These are phyloP conservation scores for Ogataea henricii DNA, from an alignment of 805 yeast genomes.

Conservation along the genomic window DNA sequence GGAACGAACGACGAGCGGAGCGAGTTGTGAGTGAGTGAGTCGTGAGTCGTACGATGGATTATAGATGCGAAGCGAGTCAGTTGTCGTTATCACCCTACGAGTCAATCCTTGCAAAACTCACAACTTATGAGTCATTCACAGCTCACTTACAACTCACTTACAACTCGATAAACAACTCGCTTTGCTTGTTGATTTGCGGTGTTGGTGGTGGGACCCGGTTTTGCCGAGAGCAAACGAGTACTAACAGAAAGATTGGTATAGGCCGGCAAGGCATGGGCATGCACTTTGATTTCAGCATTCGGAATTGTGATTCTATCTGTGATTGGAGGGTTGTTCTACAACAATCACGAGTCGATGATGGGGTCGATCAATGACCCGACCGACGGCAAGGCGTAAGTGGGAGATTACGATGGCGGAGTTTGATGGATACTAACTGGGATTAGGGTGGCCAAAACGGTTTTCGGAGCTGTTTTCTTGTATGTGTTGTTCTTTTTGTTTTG, in stretches of 20 bases:
- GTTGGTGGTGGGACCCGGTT: no score
- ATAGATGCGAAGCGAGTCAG: no score
- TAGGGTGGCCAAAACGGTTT: slow-evolving; percentile 84
- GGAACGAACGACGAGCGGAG: no score
- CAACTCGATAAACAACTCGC: no score
- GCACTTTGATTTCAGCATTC: slow-evolving; percentile 89
- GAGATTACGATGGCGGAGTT: not conserved
- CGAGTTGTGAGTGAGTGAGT: no score
- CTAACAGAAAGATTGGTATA: slow-evolving; percentile 22
- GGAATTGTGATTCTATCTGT: slow-evolving; percentile 86
- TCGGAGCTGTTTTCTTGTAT: slow-evolving; percentile 86
- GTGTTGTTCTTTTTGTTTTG: slow-evolving; percentile 81
- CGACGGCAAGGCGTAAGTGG: slow-evolving; percentile 76
- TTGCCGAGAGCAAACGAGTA: not conserved
- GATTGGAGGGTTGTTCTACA: slow-evolving; percentile 78
- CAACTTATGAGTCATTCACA: no score
- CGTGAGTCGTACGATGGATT: no score
- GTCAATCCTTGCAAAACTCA: no score
- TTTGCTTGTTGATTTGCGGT: no score
- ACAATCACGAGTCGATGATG: slow-evolving; percentile 86
- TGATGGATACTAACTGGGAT: slow-evolving; percentile 7
- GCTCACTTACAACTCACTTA: no score
- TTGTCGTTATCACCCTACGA: no score
- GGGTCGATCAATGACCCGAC: slow-evolving; percentile 91
- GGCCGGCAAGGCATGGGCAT: slow-evolving; percentile 91